Base-by-base conservation (phyloP, 148 eudicot genomes). In the Heliosperma pusillum region DNA sequence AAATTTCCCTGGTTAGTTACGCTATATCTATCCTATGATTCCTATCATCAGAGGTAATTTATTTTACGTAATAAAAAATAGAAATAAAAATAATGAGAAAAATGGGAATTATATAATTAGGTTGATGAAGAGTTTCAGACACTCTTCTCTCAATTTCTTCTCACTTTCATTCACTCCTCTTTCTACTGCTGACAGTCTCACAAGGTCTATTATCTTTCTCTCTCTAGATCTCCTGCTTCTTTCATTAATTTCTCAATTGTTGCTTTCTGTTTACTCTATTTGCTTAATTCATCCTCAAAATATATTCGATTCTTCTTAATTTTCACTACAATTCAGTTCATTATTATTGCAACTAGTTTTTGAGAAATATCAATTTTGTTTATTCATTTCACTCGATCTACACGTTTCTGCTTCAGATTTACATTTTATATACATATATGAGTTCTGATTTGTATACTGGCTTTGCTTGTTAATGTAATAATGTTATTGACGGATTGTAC, bases 191-290 rank as follows among this genome's bases (percentile, higher is more conserved):
- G 30, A 40, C 52, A 67, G 71, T 67, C 71, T 67, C 55, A 67
- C 6, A 3, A 44, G 44, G 71, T 40, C 3, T 16, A 11, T 0
- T 3, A 0, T 42, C 55, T 44, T 47, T 67, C 52, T 67, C 53
- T n/a, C 55, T 50, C 29, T 63, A 64, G 71, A 61, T 52, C 55
- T 82, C 86, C 66, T 81, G 79, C 50, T 53, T 55, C 40, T 64
- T 60, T 57, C 36, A 40, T 58, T 53, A 21, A 69, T 66, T 81
- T 63, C 27, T 58, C 63, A 27, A 10, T 3, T 33, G 29, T 64
- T 62, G 22, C 44, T 53, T 1, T 21, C n/a, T 21, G 7, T 26
- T 1, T n/a, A 2, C 12, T 21, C n/a, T n/a, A n/a, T n/a, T n/a
- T 22, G 50, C 7, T 27, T 42, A 17, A 24, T 29, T 25, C 61